Percentiles rank a stretch among this genome's conserved stretches.
phyloP scores from a whole-genome alignment of 179 eudicot genomes.

The Beta macrorhiza region DNA sequence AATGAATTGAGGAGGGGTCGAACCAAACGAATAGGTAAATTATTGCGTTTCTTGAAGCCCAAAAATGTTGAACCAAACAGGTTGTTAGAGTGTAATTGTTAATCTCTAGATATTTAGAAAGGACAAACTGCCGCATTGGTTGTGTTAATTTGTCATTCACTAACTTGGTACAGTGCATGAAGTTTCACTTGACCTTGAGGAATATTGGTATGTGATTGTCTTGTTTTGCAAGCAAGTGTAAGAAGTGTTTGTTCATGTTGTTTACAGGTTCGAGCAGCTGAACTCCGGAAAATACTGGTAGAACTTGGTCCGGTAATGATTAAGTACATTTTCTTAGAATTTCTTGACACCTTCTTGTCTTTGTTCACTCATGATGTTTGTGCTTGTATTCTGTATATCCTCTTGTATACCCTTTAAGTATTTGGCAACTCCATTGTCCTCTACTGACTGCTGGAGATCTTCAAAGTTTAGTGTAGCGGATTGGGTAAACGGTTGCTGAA shows the following conservation, averaged over 20 bases:
- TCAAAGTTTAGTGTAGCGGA: too few relatives aligned
- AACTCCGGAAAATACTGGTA: constrained; percentile 74
- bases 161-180: background rate
- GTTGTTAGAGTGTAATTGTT: background rate
- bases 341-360: background rate
- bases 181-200: background rate
- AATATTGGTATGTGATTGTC: background rate
- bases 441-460: too few relatives aligned
- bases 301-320: constrained; percentile 87
- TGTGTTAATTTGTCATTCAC: background rate
- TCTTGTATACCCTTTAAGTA: background rate
- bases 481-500: too few relatives aligned
- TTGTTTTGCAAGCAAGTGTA: background rate
- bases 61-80: too few relatives aligned
- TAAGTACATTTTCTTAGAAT: background rate
- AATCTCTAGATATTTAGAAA: background rate
- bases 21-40: too few relatives aligned
- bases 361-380: background rate
- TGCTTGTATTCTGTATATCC: background rate
- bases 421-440: background rate
- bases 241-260: constrained; percentile 6
- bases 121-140: background rate
- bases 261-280: constrained; percentile 82
- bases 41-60: too few relatives aligned
- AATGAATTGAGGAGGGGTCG: too few relatives aligned